Evolutionary conservation across 164 flowering plant genomes (phyloP), one percentile per base, ranked within the genome.

Genomic region (Santalum album): DNA sequence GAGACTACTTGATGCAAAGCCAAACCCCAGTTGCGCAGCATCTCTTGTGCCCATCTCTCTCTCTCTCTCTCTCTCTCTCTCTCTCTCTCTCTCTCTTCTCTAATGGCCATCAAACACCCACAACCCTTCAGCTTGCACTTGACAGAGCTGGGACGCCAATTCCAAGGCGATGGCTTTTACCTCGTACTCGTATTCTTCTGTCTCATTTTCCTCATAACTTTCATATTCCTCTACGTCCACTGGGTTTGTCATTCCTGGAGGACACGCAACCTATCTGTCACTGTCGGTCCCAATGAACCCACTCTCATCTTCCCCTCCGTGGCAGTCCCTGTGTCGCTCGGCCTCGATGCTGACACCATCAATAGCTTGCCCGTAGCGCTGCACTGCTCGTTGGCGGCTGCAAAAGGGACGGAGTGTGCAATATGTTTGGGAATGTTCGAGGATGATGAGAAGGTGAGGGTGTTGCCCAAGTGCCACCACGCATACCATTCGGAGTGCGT

Each of bases 401-500:
- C 46, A 17, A 14, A 10, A 21, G 47, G 15, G 40, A 29, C 2
- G 19, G 68, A 48, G 53, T 66, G 70, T 32, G 39, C 53, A 0
- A 66, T 66, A 14, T 66, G 70, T 53, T 44, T 66, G 19, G 54
- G 50, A 0, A 12, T 16, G 19, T 53, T 62, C 49, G 26, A 43
- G 43, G 60, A 62, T 0, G 25, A 43, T n/a, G 71, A 67, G 23
- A 57, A 38, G 56, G 18, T 61, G 23, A 61, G 57, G 62, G 54
- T 66, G 6, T 29, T 66, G 62, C 65, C 70, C 0, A 18, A 29
- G 9, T 66, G 65, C 46, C 42, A 18, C 10, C 62, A 57, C 57
- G 47, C 59, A 6, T 66, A 38, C 34, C 65, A 61, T 57, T 35
- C 62, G 23, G 38, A 56, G 18, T 66, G 70, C 23, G 55, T 61